Evolutionary conservation across 345 rosid species (phyloP), one percentile per base, ranked within the genome.

Genomic region (Gossypium ekmanianum): DNA sequence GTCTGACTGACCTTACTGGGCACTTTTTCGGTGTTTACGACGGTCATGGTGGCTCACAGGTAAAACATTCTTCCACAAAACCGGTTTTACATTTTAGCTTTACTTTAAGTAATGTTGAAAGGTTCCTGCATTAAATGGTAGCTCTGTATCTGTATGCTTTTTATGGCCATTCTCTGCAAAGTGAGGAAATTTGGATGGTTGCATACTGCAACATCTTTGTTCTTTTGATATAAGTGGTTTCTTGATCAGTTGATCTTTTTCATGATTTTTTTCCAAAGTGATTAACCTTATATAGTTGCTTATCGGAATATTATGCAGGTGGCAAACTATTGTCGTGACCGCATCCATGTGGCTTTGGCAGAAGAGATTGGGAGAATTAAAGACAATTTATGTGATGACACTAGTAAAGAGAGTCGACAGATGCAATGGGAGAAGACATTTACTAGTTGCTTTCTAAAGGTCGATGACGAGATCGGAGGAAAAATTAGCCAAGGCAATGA

Each of bases 41-140:
- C 83, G 98, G 97, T 70, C 98, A 94, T 69, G 98, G 98, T 57
- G 98, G 98, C 48, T 82, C 94, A 24, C 97, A 91, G 97, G 98
- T 94, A 81, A 48, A 51, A 74, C 59, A 73, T 66, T 77, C 61
- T 34, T 73, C 51, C 52, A 0, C 16, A 48, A 62, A n/a, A 0
- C 22, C n/a, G 69, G 5, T 55, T 77, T 26, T 17, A 68, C 61
- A 72, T 76, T 51, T 66, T 34, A 11, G 59, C 63, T 50, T 9
- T 61, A 17, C 50, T 55, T 55, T n/a, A 45, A 44, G n/a, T 24
- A 47, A 1, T 18, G n/a, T 2, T 14, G 26, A 78, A 43, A 24
- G 41, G 41, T 22, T 61, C 51, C 50, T 52, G 20, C 62, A 57
- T 76, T 47, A 11, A 47, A 47, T 47, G 55, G 55, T 64, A 39